Base-by-base conservation (phyloP, 1,284 basidiomycete species). In the Cystobasidium slooffiae region DNA sequence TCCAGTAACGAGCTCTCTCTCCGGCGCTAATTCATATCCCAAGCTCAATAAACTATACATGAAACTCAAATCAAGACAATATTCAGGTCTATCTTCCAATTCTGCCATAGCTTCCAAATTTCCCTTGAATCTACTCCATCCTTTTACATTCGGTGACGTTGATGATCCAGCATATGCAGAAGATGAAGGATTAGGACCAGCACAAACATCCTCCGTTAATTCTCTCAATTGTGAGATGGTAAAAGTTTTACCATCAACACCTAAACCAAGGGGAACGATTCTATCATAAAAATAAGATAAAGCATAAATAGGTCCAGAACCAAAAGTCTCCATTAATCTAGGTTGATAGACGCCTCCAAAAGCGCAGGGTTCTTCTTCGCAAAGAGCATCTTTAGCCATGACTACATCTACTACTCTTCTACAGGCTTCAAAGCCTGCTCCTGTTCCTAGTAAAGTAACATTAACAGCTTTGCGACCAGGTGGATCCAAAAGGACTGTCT, bases 261-360 rank as follows among this genome's bases (percentile, higher is more conserved):
- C 79, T 53, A 84, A 83, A 55, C 95, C 86, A 75, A 98, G 88
- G 0, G 94, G 96, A 51, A 86, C 84, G 75, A 97, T 86, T 51
- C 97, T 91, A 85, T 98, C 96, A 85, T 94, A 97, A 84, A 99
- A 98, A 87, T 98, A 99, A 39, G 95, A 97, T 0, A 97, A 87
- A 9, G 80, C 80, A 76, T 80, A 81, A 47, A 81, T 80, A 44
- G 83, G 83, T n/a, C 82, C 80, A 1, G 79, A 78, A 10, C 77
- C 79, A 87, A 98, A 98, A 6, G 92, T 91, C 77, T 96, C 91
- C 77, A 92, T 86, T 39, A 98, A 86, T n/a, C 91, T 91, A 0
- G 96, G 97, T 82, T 98, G 96, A 85, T 99, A 98, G 39, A 97
- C 93, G 47, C 96, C 96, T 78, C 93, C 91, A 85, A 99, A 99